Percentiles rank a stretch among this genome's conserved stretches.
Conservation (phyloP, 345 rosid genomes). For the Cardamine chenopodiifolia region DNA sequence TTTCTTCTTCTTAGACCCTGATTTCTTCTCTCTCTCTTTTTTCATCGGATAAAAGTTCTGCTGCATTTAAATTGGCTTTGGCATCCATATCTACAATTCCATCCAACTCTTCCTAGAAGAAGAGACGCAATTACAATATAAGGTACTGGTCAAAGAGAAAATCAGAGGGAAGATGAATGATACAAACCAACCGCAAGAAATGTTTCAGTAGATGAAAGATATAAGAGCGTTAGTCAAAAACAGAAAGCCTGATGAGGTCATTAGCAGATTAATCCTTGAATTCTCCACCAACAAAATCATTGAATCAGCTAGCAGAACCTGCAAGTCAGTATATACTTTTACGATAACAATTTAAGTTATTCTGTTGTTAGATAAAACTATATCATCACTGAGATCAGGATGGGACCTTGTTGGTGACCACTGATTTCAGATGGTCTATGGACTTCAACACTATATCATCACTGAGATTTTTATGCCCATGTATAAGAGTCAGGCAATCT, state of each 20-base stretch:
- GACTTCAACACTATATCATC: slow-evolving; percentile 16
- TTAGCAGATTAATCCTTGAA: slow-evolving; percentile 15
- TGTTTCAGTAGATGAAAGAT: slow-evolving; percentile 4
- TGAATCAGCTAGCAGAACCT: not conserved
- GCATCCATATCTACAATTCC: not conserved
- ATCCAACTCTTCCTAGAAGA: slow-evolving; percentile 14
- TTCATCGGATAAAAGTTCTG: not conserved
- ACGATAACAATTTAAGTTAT: not conserved
- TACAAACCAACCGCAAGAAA: slow-evolving; percentile 12
- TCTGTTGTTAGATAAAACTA: not conserved
- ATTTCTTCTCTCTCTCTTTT: not conserved
- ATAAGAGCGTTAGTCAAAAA: slow-evolving; percentile 19
- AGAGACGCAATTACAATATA: not conserved
- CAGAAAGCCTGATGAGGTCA: slow-evolving; percentile 11
- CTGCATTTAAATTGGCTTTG: slow-evolving; percentile 14
- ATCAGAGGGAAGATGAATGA: slow-evolving; percentile 1
- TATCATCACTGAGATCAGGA: not conserved
- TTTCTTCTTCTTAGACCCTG: slow-evolving; percentile 19
- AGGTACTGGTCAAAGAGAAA: not conserved
- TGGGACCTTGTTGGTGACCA: slow-evolving; percentile 7
- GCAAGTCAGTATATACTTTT: not conserved
- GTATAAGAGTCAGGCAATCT: not conserved
- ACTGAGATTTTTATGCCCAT: not conserved
- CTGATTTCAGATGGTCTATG: not conserved
- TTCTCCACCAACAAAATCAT: slow-evolving; percentile 2